Conservation (phyloP, 257 asterid species). For the Salvia hispanica region DNA sequence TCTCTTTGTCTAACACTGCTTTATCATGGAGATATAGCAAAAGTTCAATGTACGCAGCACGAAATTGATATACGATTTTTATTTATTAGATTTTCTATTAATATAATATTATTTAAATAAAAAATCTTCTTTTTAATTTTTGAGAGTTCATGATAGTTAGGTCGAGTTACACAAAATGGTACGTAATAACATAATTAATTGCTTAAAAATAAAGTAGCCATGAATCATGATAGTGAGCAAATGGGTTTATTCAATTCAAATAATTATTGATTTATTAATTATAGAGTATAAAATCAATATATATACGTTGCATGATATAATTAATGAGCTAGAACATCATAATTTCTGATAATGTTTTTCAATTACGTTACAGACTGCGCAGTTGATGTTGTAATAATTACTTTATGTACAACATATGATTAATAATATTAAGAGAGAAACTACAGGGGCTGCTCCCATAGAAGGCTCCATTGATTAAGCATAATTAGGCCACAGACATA, state of each 20-base stretch:
- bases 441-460: constrained; percentile 30
- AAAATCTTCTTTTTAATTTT: not conserved
- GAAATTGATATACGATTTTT: constrained; percentile 18
- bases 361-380: constrained; percentile 39
- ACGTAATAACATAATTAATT: no score
- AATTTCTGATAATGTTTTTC: constrained; percentile 31
- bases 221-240: no score
- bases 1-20: constrained; percentile 41
- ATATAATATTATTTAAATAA: not conserved
- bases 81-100: constrained; percentile 11
- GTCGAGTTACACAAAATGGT: no score
- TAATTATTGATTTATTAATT: no score
- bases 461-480: constrained; percentile 40
- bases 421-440: constrained; percentile 30
- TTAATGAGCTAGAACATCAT: constrained; percentile 2
- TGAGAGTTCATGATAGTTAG: not conserved
- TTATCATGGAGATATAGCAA: constrained; percentile 23
- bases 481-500: constrained; percentile 25
- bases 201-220: no score
- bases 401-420: constrained; percentile 32
- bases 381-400: constrained; percentile 40
- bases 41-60: constrained; percentile 30
- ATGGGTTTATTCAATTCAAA: no score
- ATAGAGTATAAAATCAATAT: no score
- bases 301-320: no score